Conservation (phyloP, 192 early-diverging fungal species). For the Lobulomyces angularis region DNA sequence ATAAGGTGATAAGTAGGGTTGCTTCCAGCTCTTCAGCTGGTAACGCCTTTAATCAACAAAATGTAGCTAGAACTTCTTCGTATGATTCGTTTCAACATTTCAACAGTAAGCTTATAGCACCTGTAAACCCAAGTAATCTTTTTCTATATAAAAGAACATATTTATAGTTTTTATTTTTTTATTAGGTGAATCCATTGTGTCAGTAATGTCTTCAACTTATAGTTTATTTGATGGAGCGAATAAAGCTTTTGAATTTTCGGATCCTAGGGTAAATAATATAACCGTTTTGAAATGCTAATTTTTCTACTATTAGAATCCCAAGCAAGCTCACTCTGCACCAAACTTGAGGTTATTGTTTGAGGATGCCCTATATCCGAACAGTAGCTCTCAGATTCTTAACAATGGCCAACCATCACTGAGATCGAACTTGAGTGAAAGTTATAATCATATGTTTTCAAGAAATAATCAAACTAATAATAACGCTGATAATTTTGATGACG, state of each 20-base stretch:
- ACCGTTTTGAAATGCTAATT: slow-evolving; percentile 3
- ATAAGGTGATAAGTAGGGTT: slow-evolving; percentile 8
- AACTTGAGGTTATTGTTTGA: slow-evolving; percentile 32
- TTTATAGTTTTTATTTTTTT: too few relatives aligned
- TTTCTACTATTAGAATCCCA: slow-evolving; percentile 5
- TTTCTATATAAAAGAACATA: slow-evolving; percentile 10
- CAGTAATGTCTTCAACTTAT: slow-evolving; percentile 6
- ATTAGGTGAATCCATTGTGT: too few relatives aligned
- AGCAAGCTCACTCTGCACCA: slow-evolving; percentile 20
- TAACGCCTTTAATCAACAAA: too few relatives aligned
- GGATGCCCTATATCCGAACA: slow-evolving; percentile 8
- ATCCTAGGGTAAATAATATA: slow-evolving; percentile 1
- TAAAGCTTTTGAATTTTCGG: slow-evolving; percentile 1
- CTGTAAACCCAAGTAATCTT: slow-evolving; percentile 20
- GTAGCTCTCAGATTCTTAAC: too few relatives aligned
- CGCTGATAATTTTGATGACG: too few relatives aligned
- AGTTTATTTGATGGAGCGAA: slow-evolving; percentile 11
- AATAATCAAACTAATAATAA: too few relatives aligned
- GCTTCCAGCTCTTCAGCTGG: too few relatives aligned
- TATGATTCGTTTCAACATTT: slow-evolving; percentile 52
- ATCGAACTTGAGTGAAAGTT: too few relatives aligned
- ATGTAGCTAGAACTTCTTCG: too few relatives aligned
- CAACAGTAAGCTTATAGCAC: slow-evolving; percentile 37
- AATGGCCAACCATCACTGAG: too few relatives aligned
- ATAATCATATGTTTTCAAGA: too few relatives aligned